phyloP scores from a whole-genome alignment of 371 early-diverging fungal genomes.

The Coemansia sp. region DNA sequence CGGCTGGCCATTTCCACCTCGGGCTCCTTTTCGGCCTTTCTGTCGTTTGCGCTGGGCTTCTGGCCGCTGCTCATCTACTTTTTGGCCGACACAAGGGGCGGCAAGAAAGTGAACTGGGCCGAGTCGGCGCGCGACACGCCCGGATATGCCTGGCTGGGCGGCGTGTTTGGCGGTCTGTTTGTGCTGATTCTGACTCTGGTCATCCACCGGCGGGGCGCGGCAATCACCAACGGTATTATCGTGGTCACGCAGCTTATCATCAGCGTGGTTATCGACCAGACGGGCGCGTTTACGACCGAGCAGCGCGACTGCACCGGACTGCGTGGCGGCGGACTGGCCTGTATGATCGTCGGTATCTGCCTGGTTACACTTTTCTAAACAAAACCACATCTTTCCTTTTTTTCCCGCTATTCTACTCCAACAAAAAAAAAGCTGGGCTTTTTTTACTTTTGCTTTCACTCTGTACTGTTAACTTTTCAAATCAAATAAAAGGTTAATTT shows the following conservation, averaged over 20 bases:
- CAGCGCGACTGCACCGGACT: constrained; percentile 38
- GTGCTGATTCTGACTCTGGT: constrained; percentile 45
- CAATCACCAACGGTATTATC: constrained; percentile 46
- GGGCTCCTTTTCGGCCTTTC: constrained; percentile 44
- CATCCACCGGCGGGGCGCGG: constrained; percentile 47
- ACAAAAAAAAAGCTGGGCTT: neutral
- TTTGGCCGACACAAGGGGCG: constrained; percentile 43
- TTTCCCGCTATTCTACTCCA: too few species aligned
- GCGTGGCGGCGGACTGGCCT: constrained; percentile 44
- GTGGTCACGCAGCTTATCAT: constrained; percentile 47
- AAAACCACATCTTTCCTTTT: neutral
- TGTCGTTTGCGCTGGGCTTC: constrained; percentile 48
- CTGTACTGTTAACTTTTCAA: too few species aligned
- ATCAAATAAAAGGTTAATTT: too few species aligned
- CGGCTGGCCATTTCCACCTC: constrained; percentile 40
- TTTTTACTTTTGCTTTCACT: neutral
- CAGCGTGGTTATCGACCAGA: constrained; percentile 43
- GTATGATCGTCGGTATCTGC: constrained; percentile 47
- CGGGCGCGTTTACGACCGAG: constrained; percentile 30
- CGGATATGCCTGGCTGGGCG: constrained; percentile 46
- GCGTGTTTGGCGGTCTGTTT: constrained; percentile 46
- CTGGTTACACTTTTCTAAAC: constrained; percentile 43
- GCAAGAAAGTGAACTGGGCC: constrained; percentile 40
- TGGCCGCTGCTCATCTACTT: constrained; percentile 50
- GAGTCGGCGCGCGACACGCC: constrained; percentile 22